Conservation (phyloP, 2,329 filamentous ascomycete genomes). For the Zymoseptoria passerinii region DNA sequence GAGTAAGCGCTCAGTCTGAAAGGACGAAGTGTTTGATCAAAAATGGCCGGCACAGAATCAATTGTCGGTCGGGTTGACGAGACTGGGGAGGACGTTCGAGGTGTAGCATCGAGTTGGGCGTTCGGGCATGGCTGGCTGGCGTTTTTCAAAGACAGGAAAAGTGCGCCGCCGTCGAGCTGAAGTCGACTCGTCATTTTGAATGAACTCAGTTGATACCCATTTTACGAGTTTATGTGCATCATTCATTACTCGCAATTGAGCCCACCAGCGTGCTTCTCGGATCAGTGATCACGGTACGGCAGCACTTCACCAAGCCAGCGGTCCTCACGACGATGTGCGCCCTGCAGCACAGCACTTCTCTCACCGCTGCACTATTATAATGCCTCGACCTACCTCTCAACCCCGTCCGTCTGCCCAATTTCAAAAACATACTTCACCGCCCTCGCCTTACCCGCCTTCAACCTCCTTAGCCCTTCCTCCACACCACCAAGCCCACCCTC, state of each 20-base stretch:
- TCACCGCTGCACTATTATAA: neutral
- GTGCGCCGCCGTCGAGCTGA: slow-evolving; percentile 5
- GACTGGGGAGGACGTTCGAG: slow-evolving; percentile 11
- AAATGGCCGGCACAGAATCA: neutral
- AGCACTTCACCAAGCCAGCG: too few relatives aligned
- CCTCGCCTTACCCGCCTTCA: slow-evolving; percentile 54
- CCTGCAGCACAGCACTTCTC: too few relatives aligned
- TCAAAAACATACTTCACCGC: slow-evolving; percentile 57
- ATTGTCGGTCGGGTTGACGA: slow-evolving; percentile 3
- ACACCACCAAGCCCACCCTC: slow-evolving; percentile 48
- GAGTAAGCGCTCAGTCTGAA: slow-evolving; percentile 16
- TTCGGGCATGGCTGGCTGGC: slow-evolving; percentile 7
- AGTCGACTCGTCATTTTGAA: slow-evolving; percentile 14
- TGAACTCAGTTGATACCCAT: slow-evolving; percentile 20
- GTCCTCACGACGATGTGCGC: too few relatives aligned
- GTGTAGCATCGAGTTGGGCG: slow-evolving; percentile 13
- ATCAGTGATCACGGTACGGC: too few relatives aligned
- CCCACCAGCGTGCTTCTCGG: too few relatives aligned
- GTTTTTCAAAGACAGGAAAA: neutral
- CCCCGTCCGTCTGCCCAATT: slow-evolving; percentile 41
- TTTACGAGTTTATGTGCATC: slow-evolving; percentile 6
- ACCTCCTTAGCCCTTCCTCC: slow-evolving; percentile 44
- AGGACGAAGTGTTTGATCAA: neutral
- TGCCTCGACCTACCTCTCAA: neutral
- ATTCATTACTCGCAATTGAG: too few relatives aligned